Percentiles rank a stretch among this genome's conserved stretches.
Evolutionary conservation across 352 stramenopile genomes (phyloP).

Genomic region (Globisporangium echinulatum): DNA sequence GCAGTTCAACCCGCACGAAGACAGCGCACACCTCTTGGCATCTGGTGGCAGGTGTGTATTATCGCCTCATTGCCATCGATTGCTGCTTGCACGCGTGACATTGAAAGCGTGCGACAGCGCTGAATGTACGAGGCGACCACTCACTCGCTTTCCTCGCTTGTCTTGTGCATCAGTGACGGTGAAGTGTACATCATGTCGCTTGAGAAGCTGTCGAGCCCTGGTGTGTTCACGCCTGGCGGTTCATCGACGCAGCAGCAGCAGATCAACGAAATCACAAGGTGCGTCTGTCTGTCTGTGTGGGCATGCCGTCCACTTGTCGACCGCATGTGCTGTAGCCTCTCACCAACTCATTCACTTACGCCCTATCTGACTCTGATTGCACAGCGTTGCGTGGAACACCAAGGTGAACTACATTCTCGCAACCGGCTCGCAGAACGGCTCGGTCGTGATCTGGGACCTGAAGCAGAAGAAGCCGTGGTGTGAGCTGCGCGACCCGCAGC

Average conservation of each 20-base stretch:
- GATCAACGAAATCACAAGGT: slow-evolving; percentile 82
- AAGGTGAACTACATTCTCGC: slow-evolving; percentile 98
- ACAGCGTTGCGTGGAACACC: slow-evolving; percentile 95
- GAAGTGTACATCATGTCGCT: slow-evolving; percentile 95
- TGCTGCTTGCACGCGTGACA: no score
- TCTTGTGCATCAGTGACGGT: slow-evolving; percentile 52
- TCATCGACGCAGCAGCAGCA: slow-evolving; percentile 53
- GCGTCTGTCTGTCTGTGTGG: slow-evolving; percentile 1
- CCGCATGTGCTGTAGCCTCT: not conserved
- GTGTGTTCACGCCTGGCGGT: slow-evolving; percentile 86
- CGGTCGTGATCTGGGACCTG: slow-evolving; percentile 96
- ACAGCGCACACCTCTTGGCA: slow-evolving; percentile 89
- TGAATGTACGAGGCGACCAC: no score
- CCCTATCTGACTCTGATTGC: not conserved
- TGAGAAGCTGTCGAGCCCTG: slow-evolving; percentile 85
- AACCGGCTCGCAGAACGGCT: slow-evolving; percentile 91
- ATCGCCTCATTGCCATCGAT: not conserved
- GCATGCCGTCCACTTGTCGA: not conserved
- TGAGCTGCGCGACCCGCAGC: slow-evolving; percentile 89
- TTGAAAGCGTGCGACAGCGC: no score
- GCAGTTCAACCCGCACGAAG: slow-evolving; percentile 94
- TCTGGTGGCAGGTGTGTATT: slow-evolving; percentile 72
- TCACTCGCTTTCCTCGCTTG: not conserved
- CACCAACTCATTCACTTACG: not conserved
- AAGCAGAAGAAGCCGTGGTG: slow-evolving; percentile 98